Evolutionary conservation across 177 flowering plant genomes (phyloP).

Genomic region (Vitis hybrid): DNA sequence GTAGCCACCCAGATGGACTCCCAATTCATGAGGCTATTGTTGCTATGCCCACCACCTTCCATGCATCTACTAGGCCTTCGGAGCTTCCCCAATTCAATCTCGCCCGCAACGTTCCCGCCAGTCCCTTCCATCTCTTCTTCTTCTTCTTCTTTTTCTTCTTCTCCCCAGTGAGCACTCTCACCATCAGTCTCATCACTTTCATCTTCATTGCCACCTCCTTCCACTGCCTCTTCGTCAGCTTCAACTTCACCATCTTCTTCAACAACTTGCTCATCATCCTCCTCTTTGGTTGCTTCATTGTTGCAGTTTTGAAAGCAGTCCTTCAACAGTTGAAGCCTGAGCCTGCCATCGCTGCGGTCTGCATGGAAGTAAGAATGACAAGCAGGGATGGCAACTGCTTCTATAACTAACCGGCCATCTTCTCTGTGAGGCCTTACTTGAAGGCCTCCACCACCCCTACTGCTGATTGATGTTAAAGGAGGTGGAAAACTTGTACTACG

Average conservation of each 20-base stretch:
- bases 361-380: constrained; percentile 35
- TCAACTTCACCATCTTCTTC: constrained; percentile 5
- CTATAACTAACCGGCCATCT: constrained; percentile 56
- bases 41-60: constrained; percentile 31
- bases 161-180: neutral
- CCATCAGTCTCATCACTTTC: constrained; percentile 6
- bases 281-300: constrained; percentile 10
- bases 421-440: constrained; percentile 52
- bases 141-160: neutral
- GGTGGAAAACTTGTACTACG: constrained; percentile 42
- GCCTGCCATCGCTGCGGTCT: constrained; percentile 55
- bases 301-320: neutral
- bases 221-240: neutral
- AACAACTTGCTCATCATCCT: neutral
- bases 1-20: constrained; percentile 45
- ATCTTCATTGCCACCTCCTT: neutral
- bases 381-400: constrained; percentile 36
- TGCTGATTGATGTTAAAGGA: constrained; percentile 46
- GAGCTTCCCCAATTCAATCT: constrained; percentile 30
- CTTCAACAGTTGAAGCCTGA: constrained; percentile 33
- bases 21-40: constrained; percentile 28
- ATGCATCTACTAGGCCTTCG: constrained; percentile 51
- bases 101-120: constrained; percentile 22
- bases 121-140: constrained; percentile 20
- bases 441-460: constrained; percentile 20